Conservation (phyloP, 805 yeast species). For the Candida nonsorbophila region DNA sequence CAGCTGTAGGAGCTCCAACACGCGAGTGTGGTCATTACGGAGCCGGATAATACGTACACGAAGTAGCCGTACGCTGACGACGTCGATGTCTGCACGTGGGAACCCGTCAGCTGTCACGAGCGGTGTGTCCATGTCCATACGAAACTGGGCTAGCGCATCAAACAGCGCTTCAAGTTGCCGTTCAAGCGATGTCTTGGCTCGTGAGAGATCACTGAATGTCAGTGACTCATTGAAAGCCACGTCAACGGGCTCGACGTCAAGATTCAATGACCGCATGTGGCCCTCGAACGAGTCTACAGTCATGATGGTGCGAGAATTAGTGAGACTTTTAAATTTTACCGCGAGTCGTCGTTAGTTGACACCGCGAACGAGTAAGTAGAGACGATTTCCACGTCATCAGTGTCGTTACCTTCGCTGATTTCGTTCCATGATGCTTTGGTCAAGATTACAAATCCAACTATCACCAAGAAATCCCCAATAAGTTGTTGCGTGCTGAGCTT, state of each 20-base stretch:
- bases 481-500: constrained; percentile 51
- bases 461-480: constrained; percentile 64
- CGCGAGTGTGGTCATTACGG: constrained; percentile 59
- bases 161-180: constrained; percentile 26
- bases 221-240: too few species aligned
- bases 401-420: constrained; percentile 44
- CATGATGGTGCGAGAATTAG: too few species aligned
- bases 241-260: constrained; percentile 6
- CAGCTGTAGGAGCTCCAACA: constrained; percentile 43
- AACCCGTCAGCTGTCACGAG: constrained; percentile 72
- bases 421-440: constrained; percentile 64
- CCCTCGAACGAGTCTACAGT: constrained; percentile 11
- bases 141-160: constrained; percentile 38
- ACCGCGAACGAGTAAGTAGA: constrained; percentile 39
- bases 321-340: too few species aligned
- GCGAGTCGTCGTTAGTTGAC: constrained; percentile 13
- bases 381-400: constrained; percentile 37
- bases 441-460: constrained; percentile 63
- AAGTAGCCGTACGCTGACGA: constrained; percentile 55
- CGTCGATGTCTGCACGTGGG: constrained; percentile 81
- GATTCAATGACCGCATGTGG: constrained; percentile 10
- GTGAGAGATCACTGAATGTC: constrained; percentile 8
- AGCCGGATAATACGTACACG: constrained; percentile 62
- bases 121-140: constrained; percentile 59
- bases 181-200: constrained; percentile 15